Evolutionary conservation across 768 basidiomycete genomes (phyloP).

Genomic region (Leccinum subgranulosum): DNA sequence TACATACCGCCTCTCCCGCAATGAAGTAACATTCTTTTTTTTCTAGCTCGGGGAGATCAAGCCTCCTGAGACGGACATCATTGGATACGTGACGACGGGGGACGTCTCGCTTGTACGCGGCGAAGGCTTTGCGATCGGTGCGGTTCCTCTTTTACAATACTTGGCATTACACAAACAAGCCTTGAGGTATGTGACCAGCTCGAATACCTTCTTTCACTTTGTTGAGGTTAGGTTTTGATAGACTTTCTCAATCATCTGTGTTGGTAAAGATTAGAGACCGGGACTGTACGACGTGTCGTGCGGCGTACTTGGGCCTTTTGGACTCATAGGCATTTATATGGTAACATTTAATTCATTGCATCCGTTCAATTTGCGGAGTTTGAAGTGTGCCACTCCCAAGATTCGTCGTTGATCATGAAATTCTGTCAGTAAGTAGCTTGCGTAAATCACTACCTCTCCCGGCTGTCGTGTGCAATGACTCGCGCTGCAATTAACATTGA

Average conservation of each 20-base stretch:
- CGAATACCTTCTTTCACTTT: not conserved
- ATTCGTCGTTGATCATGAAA: too few relatives aligned
- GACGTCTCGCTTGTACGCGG: constrained; percentile 79
- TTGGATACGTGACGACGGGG: constrained; percentile 86
- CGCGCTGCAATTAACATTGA: constrained; percentile 35
- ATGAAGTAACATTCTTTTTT: not conserved
- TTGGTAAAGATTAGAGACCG: constrained; percentile 67
- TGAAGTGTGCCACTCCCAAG: not conserved
- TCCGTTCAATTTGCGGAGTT: not conserved
- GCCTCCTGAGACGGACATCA: constrained; percentile 44
- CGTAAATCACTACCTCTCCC: not conserved
- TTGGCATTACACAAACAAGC: constrained; percentile 53
- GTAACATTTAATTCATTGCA: not conserved
- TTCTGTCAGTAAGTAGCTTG: too few relatives aligned
- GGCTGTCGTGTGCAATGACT: constrained; percentile 22
- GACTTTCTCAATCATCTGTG: constrained; percentile 30
- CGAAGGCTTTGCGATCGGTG: constrained; percentile 73
- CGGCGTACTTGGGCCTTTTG: constrained; percentile 44
- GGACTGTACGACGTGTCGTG: constrained; percentile 51
- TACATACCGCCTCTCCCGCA: not conserved
- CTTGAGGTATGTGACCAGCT: constrained; percentile 26
- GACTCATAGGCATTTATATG: constrained; percentile 14
- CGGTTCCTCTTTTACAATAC: constrained; percentile 55
- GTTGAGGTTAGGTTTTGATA: not conserved
- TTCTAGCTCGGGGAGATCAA: constrained; percentile 44